Evolutionary conservation across 192 early-diverging fungal genomes (phyloP).

Genomic region (Umbelopsis sp.): DNA sequence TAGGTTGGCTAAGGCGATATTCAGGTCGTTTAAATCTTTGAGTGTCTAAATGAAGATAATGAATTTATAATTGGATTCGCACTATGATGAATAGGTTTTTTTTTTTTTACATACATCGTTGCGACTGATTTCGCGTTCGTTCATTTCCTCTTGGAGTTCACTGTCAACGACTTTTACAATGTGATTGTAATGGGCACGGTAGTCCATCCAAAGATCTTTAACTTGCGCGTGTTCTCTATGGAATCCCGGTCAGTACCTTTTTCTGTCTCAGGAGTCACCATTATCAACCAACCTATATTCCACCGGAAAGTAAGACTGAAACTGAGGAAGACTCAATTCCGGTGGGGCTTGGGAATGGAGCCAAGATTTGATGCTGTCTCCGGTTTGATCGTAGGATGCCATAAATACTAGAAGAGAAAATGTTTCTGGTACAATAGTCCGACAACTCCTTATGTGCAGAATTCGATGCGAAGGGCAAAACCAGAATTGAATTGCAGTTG

Average conservation of each 20-base stretch:
- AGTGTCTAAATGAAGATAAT: neutral
- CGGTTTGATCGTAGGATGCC: neutral
- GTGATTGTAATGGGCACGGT: neutral
- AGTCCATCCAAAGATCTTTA: conserved; percentile 17
- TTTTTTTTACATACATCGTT: neutral
- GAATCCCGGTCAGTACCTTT: too few relatives aligned
- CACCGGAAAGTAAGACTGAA: neutral
- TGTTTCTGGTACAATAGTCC: neutral
- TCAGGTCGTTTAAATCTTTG: neutral
- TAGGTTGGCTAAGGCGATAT: neutral
- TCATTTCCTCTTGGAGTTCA: neutral
- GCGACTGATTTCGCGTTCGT: neutral
- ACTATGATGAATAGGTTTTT: neutral
- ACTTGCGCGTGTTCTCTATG: neutral
- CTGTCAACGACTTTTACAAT: neutral
- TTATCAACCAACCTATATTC: conserved; percentile 15
- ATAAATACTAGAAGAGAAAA: neutral
- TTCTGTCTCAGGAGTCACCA: too few relatives aligned
- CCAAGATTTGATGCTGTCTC: neutral
- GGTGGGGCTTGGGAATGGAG: neutral
- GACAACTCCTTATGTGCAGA: too few relatives aligned
- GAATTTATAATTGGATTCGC: neutral
- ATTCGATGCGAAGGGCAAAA: too few relatives aligned
- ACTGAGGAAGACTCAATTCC: neutral
- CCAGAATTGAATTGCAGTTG: too few relatives aligned